phyloP scores from a whole-genome alignment of 805 yeast species.

The Hemisphaericaspora nanyangensis region DNA sequence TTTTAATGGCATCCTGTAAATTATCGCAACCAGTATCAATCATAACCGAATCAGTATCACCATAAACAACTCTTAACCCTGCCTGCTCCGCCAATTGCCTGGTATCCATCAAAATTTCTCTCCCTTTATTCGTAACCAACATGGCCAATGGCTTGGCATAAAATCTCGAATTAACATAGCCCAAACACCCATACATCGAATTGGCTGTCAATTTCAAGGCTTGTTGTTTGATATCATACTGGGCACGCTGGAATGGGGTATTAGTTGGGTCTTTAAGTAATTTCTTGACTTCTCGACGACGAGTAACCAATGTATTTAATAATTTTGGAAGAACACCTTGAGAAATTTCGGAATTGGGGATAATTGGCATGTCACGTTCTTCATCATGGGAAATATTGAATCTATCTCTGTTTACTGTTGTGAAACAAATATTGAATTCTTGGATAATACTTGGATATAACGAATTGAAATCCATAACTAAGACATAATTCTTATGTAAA shows the following conservation, averaged over 20 bases:
- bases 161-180: conserved; percentile 85
- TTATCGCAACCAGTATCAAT: conserved; percentile 79
- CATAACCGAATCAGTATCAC: conserved; percentile 99
- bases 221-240: conserved; percentile 92
- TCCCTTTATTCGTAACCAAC: conserved; percentile 91
- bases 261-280: conserved; percentile 72
- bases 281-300: conserved; percentile 91
- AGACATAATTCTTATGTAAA: conserved; percentile 76
- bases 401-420: conserved; percentile 78
- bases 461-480: conserved; percentile 98
- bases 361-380: conserved; percentile 62
- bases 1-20: conserved; percentile 68
- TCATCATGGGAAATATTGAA: conserved; percentile 39
- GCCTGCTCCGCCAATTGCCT: conserved; percentile 86
- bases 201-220: conserved; percentile 96
- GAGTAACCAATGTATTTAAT: conserved; percentile 75
- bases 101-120: conserved; percentile 92
- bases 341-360: conserved; percentile 54
- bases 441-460: conserved; percentile 96
- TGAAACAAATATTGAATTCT: conserved; percentile 94
- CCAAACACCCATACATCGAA: conserved; percentile 99
- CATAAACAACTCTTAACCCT: conserved; percentile 84
- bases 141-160: conserved; percentile 95
- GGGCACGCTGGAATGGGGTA: conserved; percentile 62
- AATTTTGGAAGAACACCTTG: conserved; percentile 87